Conservation (phyloP, 2,329 filamentous ascomycete species). For the Sclerotinia spermophila region DNA sequence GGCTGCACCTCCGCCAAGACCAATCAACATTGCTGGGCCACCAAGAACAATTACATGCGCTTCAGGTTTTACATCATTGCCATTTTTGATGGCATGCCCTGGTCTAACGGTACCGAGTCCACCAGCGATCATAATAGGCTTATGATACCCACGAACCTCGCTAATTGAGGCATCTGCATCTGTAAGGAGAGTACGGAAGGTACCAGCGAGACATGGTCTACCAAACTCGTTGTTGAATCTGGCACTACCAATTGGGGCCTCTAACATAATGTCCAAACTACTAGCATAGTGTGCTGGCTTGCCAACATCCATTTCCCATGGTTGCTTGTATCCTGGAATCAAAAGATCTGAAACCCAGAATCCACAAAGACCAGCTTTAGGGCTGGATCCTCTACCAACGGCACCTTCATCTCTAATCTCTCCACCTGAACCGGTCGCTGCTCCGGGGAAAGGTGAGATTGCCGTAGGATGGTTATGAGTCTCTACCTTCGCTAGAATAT, state of each 20-base stretch:
- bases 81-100: slow-evolving; percentile 83
- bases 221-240: slow-evolving; percentile 98
- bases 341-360: slow-evolving; percentile 94
- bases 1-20: slow-evolving; percentile 89
- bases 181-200: slow-evolving; percentile 85
- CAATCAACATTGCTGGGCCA: slow-evolving; percentile 96
- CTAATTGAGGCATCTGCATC: slow-evolving; percentile 57
- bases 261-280: slow-evolving; percentile 94
- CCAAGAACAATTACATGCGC: slow-evolving; percentile 90
- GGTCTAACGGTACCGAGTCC: slow-evolving; percentile 90
- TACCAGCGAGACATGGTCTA: slow-evolving; percentile 79
- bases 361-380: slow-evolving; percentile 86
- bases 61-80: slow-evolving; percentile 75
- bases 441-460: slow-evolving; percentile 87
- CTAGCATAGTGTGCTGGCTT: slow-evolving; percentile 90
- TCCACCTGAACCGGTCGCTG: slow-evolving; percentile 90
- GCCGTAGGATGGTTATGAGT: slow-evolving; percentile 98
- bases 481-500: slow-evolving; percentile 91
- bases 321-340: slow-evolving; percentile 76
- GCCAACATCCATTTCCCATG: slow-evolving; percentile 90
- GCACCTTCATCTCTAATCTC: slow-evolving; percentile 95
- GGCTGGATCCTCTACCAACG: slow-evolving; percentile 85
- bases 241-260: slow-evolving; percentile 91
- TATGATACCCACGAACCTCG: slow-evolving; percentile 78
- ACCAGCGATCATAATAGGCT: slow-evolving; percentile 97